Conservation (phyloP, 495 filamentous ascomycete genomes). For the Sabuloglossum arenarium region DNA sequence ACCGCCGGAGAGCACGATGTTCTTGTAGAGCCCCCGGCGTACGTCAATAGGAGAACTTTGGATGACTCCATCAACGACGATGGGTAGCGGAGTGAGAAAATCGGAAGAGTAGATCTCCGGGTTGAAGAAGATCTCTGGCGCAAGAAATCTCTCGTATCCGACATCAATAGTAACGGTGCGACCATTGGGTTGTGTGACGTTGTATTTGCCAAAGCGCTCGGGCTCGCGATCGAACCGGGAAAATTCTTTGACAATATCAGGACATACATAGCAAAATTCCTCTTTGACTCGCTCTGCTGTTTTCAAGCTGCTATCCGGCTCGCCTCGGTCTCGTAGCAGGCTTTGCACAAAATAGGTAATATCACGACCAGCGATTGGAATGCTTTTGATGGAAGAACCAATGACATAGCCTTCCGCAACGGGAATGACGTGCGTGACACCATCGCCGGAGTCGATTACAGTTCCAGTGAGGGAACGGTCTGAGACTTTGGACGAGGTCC, state of each 20-base stretch:
- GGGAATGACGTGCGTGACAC: slow-evolving; percentile 96
- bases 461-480: slow-evolving; percentile 95
- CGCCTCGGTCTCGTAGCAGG: slow-evolving; percentile 83
- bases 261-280: slow-evolving; percentile 92
- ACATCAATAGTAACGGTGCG: slow-evolving; percentile 71
- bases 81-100: slow-evolving; percentile 86
- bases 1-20: slow-evolving; percentile 92
- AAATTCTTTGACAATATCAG: slow-evolving; percentile 97
- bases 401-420: slow-evolving; percentile 98
- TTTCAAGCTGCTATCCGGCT: slow-evolving; percentile 90
- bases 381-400: slow-evolving; percentile 94
- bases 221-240: slow-evolving; percentile 79
- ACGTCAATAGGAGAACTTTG: slow-evolving; percentile 96
- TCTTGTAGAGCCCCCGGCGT: slow-evolving; percentile 93
- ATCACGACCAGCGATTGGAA: slow-evolving; percentile 90
- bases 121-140: slow-evolving; percentile 98
- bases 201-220: slow-evolving; percentile 73
- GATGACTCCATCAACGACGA: slow-evolving; percentile 87
- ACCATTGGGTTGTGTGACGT: slow-evolving; percentile 70
- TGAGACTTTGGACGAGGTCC: slow-evolving; percentile 94
- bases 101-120: slow-evolving; percentile 98
- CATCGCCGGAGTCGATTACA: slow-evolving; percentile 93
- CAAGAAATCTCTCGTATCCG: slow-evolving; percentile 94
- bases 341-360: slow-evolving; percentile 98
- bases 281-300: slow-evolving; percentile 97